Evolutionary conservation across 495 filamentous ascomycete species (phyloP), one percentile per base, ranked within the genome.

Genomic region (Penicillium robsamsonii): DNA sequence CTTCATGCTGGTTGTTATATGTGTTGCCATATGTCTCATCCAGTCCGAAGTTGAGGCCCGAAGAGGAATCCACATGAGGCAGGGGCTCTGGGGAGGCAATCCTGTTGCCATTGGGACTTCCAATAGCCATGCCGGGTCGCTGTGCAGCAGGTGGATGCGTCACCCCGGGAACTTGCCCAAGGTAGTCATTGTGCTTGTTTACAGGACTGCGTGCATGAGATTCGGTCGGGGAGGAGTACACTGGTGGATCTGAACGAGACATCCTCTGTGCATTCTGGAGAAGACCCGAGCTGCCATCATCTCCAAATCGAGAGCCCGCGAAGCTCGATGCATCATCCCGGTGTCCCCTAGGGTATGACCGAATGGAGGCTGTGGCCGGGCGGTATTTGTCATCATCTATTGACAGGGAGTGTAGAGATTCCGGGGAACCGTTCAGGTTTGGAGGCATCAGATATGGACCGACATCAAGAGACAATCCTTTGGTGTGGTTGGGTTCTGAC

Each of bases 391-490:
- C 92, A 63, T 96, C 86, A 46, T 81, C 76, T 47, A 89, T 80
- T 8, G 84, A 85, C 50, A 96, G 74, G 0, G 91, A 93, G 62
- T 92, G 84, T 47, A 97, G 67, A 15, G 93, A 97, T 50, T 95
- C 91, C 31, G 83, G 81, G 1, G 94, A 96, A 65, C 80, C 79
- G 18, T 92, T 84, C 27, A 94, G 60, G 12, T 81, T 85, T 0
- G 89, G 89, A 2, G 94, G 92, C n/a, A 98, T 75, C 12, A 98
- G 81, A 68, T 97, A 98, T 6, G 94, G 94, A 59, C 64, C 58
- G 30, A 81, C 83, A 58, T 89, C 86, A 75, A 96, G 81, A 61
- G 92, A 96, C 66, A 97, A 73, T 47, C 93, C 91, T 42, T 85
- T 80, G 25, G 77, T 68, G 53, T 84, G 84, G 46, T 79, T 82